phyloP scores from a whole-genome alignment of 2,329 filamentous ascomycete species.

The Phyllachora maydis region DNA sequence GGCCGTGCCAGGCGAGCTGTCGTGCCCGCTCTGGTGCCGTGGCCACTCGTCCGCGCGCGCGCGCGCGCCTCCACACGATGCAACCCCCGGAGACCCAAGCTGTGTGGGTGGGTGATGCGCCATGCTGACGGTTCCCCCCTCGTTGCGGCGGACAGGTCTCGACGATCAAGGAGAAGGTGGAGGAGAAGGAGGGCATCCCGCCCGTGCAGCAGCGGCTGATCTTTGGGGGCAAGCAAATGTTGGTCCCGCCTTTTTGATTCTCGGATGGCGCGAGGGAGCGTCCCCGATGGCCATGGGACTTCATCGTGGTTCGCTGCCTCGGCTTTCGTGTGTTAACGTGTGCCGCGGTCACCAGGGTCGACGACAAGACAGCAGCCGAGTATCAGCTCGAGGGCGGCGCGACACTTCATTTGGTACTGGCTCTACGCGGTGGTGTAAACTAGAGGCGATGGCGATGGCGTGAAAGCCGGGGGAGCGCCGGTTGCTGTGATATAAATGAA shows the following conservation, averaged over 20 bases:
- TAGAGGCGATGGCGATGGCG: too few species aligned
- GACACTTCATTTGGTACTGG: constrained; percentile 87
- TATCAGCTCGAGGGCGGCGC: constrained; percentile 83
- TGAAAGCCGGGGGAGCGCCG: too few species aligned
- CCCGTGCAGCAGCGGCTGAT: constrained; percentile 93
- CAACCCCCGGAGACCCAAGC: too few species aligned
- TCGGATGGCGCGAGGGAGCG: too few species aligned
- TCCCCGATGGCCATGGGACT: too few species aligned
- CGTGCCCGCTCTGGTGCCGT: neutral
- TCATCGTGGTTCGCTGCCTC: too few species aligned
- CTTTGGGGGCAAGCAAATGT: constrained; percentile 97
- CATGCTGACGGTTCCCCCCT: too few species aligned
- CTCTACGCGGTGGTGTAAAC: constrained; percentile 83
- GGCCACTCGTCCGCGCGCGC: neutral
- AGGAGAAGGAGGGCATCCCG: constrained; percentile 97
- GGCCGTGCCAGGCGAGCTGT: too few species aligned
- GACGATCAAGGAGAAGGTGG: constrained; percentile 95
- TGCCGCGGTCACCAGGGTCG: constrained; percentile 62
- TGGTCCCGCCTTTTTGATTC: constrained; percentile 11
- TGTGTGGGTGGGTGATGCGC: too few species aligned
- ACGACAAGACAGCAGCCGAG: constrained; percentile 82
- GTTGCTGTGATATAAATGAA: too few species aligned
- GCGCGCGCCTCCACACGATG: neutral
- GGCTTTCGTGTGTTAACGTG: too few species aligned
- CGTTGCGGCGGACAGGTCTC: constrained; percentile 48